These are phyloP conservation scores for Harringtonia lauricola DNA, from an alignment of 2,329 filamentous ascomycete species.

Conservation along the genomic window DNA sequence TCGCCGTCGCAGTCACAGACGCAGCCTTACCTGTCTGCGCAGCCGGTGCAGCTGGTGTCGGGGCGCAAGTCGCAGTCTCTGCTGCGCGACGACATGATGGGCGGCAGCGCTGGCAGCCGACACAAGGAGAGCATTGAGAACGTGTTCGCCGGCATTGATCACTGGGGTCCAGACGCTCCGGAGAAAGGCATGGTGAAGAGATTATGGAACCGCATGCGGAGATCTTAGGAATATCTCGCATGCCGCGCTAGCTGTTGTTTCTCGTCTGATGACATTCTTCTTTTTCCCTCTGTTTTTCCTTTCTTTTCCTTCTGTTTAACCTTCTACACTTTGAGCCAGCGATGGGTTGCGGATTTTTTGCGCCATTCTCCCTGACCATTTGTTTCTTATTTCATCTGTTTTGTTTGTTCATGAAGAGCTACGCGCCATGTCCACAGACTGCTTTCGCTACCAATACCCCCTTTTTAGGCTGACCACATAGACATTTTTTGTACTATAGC, in stretches of 20 bases:
- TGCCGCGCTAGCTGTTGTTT: not conserved
- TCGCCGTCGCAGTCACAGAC: constrained; percentile 17
- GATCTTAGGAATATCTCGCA: constrained; percentile 19
- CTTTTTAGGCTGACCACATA: too few species aligned
- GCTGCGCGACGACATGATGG: constrained; percentile 13
- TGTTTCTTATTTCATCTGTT: too few species aligned
- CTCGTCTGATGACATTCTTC: not conserved
- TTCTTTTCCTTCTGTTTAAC: not conserved
- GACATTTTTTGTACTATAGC: too few species aligned
- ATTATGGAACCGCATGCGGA: constrained; percentile 51
- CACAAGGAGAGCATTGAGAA: constrained; percentile 43
- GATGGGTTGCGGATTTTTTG: not conserved
- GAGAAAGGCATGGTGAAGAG: constrained; percentile 49
- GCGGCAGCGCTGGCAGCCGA: constrained; percentile 16
- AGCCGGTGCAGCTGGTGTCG: constrained; percentile 11
- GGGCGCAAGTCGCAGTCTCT: constrained; percentile 12
- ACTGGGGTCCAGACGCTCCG: constrained; percentile 31
- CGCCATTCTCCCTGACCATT: too few species aligned
- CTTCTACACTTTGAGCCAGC: too few species aligned
- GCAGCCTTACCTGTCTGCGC: too few species aligned
- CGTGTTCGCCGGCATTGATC: constrained; percentile 42
- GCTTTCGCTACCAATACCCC: too few species aligned
- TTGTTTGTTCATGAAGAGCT: too few species aligned
- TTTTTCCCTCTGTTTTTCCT: not conserved
- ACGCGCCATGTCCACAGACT: too few species aligned